These are phyloP conservation scores for Heliamphora exappendiculata DNA, from an alignment of 148 eudicot genomes.

Conservation along the genomic window DNA sequence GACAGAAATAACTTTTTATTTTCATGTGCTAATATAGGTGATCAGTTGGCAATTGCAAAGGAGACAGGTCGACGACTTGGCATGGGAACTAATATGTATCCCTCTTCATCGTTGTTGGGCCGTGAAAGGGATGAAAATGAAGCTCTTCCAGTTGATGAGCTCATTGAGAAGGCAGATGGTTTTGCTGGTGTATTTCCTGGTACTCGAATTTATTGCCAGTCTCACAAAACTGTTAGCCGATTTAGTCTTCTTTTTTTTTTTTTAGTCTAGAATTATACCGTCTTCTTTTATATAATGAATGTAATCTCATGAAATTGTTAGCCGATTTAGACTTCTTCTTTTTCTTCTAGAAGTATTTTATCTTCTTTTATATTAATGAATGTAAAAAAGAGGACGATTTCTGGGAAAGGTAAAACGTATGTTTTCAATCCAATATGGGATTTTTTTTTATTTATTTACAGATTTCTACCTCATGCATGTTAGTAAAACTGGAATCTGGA, in stretches of 20 bases:
- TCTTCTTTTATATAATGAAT: neutral
- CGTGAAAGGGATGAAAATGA: conserved; percentile 28
- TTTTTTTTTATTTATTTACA: no score
- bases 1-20: neutral
- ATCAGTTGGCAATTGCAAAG: conserved; percentile 39
- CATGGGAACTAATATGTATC: conserved; percentile 49
- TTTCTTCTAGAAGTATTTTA: neutral
- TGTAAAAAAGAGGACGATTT: neutral
- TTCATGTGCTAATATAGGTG: conserved; percentile 15
- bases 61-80: conserved; percentile 44
- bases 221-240: neutral
- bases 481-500: neutral
- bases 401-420: neutral
- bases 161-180: conserved; percentile 40
- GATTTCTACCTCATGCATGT: neutral
- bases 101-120: conserved; percentile 30
- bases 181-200: conserved; percentile 48
- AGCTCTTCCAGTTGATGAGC: conserved; percentile 31
- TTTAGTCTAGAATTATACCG: neutral
- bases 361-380: neutral
- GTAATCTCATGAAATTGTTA: no score
- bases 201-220: neutral
- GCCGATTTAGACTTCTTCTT: neutral
- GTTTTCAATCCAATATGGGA: neutral
- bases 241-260: no score